These are phyloP conservation scores for Ustilago tritici DNA, from an alignment of 1,284 basidiomycete species.

Conservation along the genomic window DNA sequence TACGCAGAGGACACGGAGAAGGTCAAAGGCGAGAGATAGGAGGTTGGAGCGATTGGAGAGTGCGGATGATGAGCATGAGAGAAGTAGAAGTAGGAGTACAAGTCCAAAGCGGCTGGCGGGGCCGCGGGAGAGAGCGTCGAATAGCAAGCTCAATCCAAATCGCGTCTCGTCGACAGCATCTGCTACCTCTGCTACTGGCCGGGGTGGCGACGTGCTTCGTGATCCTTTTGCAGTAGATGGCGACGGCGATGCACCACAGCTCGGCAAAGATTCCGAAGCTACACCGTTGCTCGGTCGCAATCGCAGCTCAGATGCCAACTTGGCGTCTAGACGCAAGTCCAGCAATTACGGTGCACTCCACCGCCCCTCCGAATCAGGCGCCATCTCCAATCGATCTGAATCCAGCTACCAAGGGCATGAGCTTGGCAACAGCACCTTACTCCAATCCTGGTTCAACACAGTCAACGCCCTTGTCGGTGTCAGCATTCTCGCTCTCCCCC, in stretches of 20 bases:
- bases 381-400: conserved; percentile 15
- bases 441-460: conserved; percentile 68
- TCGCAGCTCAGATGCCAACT: conserved; percentile 1
- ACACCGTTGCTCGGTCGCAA: conserved; percentile 10
- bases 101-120: conserved; percentile 51
- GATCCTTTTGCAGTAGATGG: conserved; percentile 51
- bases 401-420: conserved; percentile 24
- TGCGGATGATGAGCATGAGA: conserved; percentile 50
- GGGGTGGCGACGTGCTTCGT: conserved; percentile 27
- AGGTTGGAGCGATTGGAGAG: conserved; percentile 39
- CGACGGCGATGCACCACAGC: not conserved
- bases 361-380: conserved; percentile 26
- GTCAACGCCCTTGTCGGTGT: conserved; percentile 68
- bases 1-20: conserved; percentile 15
- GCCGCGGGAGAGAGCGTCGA: conserved; percentile 19
- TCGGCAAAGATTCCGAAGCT: conserved; percentile 19
- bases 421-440: conserved; percentile 59
- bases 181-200: not conserved
- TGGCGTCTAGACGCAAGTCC: conserved; percentile 8
- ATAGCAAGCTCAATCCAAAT: conserved; percentile 32
- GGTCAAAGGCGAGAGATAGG: conserved; percentile 37
- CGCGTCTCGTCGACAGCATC: conserved; percentile 27
- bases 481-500: conserved; percentile 65
- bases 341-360: conserved; percentile 21
- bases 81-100: conserved; percentile 47